These are phyloP conservation scores for Fragilariopsis cylindrus DNA, from an alignment of 108 stramenopile genomes.

Conservation along the genomic window DNA sequence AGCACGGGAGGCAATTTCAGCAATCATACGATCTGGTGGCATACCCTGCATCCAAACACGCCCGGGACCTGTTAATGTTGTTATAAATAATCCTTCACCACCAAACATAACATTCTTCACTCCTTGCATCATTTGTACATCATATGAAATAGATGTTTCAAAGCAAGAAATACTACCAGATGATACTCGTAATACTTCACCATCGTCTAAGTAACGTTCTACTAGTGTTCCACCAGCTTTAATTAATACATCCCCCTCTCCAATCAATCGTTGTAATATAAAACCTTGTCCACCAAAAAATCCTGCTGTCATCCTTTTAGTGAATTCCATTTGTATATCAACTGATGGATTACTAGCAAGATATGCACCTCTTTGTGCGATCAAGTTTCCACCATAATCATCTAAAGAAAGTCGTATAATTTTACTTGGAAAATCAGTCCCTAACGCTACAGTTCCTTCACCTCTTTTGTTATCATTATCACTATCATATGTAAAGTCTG, in stretches of 20 bases:
- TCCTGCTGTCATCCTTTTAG: constrained; percentile 69
- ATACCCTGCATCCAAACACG: constrained; percentile 83
- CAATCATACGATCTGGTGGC: constrained; percentile 92
- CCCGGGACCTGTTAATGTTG: constrained; percentile 78
- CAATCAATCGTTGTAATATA: constrained; percentile 79
- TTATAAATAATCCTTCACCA: constrained; percentile 86
- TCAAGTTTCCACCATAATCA: constrained; percentile 66
- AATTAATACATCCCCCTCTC: constrained; percentile 80
- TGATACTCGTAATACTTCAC: constrained; percentile 77
- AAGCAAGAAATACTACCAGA: constrained; percentile 84
- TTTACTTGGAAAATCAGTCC: constrained; percentile 88
- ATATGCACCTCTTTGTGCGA: constrained; percentile 85
- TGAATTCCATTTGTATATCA: constrained; percentile 81
- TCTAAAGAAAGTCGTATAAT: constrained; percentile 68
- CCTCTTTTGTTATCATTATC: constrained; percentile 24
- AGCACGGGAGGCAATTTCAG: constrained; percentile 81
- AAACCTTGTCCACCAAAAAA: constrained; percentile 94
- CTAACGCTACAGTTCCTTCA: constrained; percentile 69
- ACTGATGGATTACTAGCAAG: constrained; percentile 78
- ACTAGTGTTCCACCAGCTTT: constrained; percentile 81
- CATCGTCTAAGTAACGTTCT: constrained; percentile 64
- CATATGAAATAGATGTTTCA: constrained; percentile 68
- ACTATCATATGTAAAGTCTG: constrained; percentile 69
- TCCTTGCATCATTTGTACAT: constrained; percentile 79
- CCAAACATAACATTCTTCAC: constrained; percentile 91